Evolutionary conservation across 2,329 filamentous ascomycete genomes (phyloP), one percentile per base, ranked within the genome.

Genomic region (Chaetothyriales sp.): DNA sequence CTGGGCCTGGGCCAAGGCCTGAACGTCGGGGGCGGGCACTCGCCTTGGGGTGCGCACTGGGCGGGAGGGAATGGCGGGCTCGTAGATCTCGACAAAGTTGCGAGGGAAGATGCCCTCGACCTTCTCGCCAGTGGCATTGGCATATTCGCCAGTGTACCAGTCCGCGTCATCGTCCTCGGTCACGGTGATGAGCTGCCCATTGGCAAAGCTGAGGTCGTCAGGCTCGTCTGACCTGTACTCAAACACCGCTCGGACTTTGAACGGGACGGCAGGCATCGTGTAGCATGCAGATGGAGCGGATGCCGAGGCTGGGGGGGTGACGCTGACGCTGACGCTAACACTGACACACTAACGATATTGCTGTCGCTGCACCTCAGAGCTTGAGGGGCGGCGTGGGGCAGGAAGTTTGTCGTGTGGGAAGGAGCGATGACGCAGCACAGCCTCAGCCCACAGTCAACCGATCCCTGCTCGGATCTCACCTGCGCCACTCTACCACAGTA

Each of bases 51-150:
- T 54, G 62, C 92, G 81, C 56, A 79, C 77, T 52, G 92, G 92
- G 53, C 92, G 81, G 53, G 89, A 87, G 53, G 92, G 92, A 56
- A 90, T 84, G 51, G 81, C 84, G 39, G 92, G 92, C 66, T 96
- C 90, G 68, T 87, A 93, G 70, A 83, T 87, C 69, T 98, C 92
- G 63, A 98, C 92, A 65, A 98, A 98, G 70, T 96, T 98, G 65
- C 84, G 83, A 48, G 92, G 92, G 67, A 98, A 98, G 60, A 98
- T 85, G 57, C 92, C 92, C 63, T 92, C 81, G 63, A 83, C 78
- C 68, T 83, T 87, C 56, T 69, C 70, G 51, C 92, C 92, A 49
- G 74, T 69, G 53, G 80, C 79, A 68, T 93, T 86, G 57, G 81
- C 72, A 66, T 95, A 61, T 47, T 60, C 59, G 36, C 59, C 59